Evolutionary conservation across 176 grass and related monocot genomes (phyloP), one percentile per base, ranked within the genome.

Genomic region (Cenchrus purpureus): DNA sequence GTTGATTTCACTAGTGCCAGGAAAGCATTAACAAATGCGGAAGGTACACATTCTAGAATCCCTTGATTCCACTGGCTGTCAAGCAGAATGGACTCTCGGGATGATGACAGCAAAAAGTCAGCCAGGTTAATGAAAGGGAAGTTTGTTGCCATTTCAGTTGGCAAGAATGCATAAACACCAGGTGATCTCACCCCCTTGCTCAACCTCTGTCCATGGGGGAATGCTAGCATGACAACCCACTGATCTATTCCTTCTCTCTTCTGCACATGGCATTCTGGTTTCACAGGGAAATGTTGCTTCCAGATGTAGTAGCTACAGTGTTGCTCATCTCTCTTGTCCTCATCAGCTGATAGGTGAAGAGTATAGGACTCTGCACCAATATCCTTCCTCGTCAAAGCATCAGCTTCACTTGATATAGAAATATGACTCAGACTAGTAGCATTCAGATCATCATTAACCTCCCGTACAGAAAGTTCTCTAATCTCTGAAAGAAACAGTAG

Each of bases 91-190:
- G 87, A 76, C 29, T 92, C 91, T n/a, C 91, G 71, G 16, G 91
- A 90, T 3, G 91, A 87, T n/a, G 84, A 54, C 0, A 92, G 70
- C 16, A 90, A 77, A 75, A 92, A 92, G 60, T 92, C 91, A 4
- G 91, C 83, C 43, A 87, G 91, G 19, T 90, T 92, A 71, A 92
- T 90, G 62, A 92, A 92, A 31, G 91, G 84, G 9, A 87, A 92
- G 43, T 77, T 80, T 12, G 84, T 92, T 19, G 80, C 69, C 87
- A 92, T 89, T 65, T 89, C 84, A 4, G 91, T 92, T 14, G 91
- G 87, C 73, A 92, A 67, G 82, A 87, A 92, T 25, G 87, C 87
- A 37, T 89, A 92, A 13, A 92, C 77, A 73, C 87, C 87, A 64
- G 87, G 74, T 52, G 58, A 52, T 13, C 31, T 53, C 74, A 76